These are phyloP conservation scores for Aspergillus eucalypticola DNA, from an alignment of 2,329 filamentous ascomycete species.

Conservation along the genomic window DNA sequence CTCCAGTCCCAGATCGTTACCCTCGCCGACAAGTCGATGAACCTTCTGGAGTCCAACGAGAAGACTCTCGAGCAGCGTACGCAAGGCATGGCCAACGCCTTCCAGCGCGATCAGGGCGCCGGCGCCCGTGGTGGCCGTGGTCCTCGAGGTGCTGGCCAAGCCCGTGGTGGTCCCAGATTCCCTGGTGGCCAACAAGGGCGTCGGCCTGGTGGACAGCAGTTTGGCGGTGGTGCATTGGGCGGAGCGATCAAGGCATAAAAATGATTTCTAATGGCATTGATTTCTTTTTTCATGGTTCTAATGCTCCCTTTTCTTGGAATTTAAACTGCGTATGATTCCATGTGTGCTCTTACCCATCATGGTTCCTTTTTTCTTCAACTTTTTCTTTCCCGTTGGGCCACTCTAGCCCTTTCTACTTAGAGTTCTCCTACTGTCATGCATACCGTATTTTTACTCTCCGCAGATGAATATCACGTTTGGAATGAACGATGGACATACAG, in stretches of 20 bases:
- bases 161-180: slow-evolving; percentile 39
- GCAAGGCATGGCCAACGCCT: slow-evolving; percentile 91
- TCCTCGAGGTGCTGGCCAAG: slow-evolving; percentile 41
- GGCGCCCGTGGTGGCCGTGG: slow-evolving; percentile 67
- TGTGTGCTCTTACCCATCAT: slow-evolving; percentile 19
- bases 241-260: slow-evolving; percentile 53
- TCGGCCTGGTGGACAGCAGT: slow-evolving; percentile 52
- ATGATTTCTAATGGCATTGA: slow-evolving; percentile 37
- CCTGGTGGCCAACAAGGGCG: slow-evolving; percentile 45
- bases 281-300: slow-evolving; percentile 27
- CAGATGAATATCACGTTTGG: slow-evolving; percentile 25
- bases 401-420: slow-evolving; percentile 7
- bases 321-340: slow-evolving; percentile 23
- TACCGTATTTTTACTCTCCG: slow-evolving; percentile 20
- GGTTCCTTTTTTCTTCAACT: slow-evolving; percentile 2
- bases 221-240: slow-evolving; percentile 53
- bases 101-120: slow-evolving; percentile 85
- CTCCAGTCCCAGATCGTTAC: slow-evolving; percentile 94
- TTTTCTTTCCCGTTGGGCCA: slow-evolving; percentile 1
- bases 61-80: slow-evolving; percentile 95
- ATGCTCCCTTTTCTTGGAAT: slow-evolving; percentile 27
- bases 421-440: slow-evolving; percentile 16
- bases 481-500: slow-evolving; percentile 17
- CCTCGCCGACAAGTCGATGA: slow-evolving; percentile 92
- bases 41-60: slow-evolving; percentile 95